Evolutionary conservation across 176 grass and related monocot genomes (phyloP), one percentile per base, ranked within the genome.

Genomic region (Leersia perrieri): DNA sequence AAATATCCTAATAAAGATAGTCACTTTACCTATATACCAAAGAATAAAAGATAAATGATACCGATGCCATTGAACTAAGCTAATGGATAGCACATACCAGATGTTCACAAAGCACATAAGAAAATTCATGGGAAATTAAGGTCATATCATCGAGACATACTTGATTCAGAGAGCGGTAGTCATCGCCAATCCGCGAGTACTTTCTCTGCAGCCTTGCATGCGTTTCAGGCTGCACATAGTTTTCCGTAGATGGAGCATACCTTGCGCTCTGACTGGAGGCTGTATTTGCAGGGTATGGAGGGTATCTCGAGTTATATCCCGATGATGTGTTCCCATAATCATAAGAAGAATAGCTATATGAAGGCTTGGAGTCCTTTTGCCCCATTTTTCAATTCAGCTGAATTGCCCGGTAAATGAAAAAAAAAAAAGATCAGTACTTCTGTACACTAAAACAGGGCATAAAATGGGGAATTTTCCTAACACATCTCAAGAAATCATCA

Each of bases 181-280:
- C 87, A 55, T 98, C 96, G 5, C 85, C 90, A 27, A 98, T 98
- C 88, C 80, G 90, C 5, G 92, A 82, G 62, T 92, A 94, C 86
- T 87, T 94, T 74, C 73, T 87, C 61, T 91, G 83, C 57, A 92
- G 66, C 65, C 88, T 94, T 61, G 65, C 89, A 0, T 79, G 84
- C 35, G 85, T 84, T 68, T 94, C 77, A 80, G 90, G 82, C 53
- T 92, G 81, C 51, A 87, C 30, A 84, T 66, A 63, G 68, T 63
- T 72, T 40, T 80, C 65, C 27, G 72, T 44, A n/a, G 88, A 72
- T 47, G 92, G 75, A 2, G 83, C 41, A 44, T 92, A 92, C 62
- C 89, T 84, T 10, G 87, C 3, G 12, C 5, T 53, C 58, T 97
- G 88, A 60, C 80, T 63, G n/a, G 94, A 87, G 7, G 91, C 72